Base-by-base conservation (phyloP, 1,139 yeast genomes). In the Zygosaccharomyces pseudobailii region DNA sequence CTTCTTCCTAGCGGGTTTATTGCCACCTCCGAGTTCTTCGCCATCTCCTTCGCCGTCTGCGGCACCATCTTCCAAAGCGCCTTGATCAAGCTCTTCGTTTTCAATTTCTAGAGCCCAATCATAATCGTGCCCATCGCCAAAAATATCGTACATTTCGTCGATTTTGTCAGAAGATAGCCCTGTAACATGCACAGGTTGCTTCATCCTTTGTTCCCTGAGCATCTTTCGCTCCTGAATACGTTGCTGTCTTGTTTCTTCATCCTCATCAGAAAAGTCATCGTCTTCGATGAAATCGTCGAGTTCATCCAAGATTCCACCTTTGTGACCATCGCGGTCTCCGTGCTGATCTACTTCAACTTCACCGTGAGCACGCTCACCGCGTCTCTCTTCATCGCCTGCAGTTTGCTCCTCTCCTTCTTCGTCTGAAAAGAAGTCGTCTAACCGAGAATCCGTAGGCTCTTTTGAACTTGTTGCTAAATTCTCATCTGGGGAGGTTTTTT, bases 81-180 rank as follows among this genome's bases (percentile, higher is more conserved):
- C 73, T 24, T 65, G 71, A 5, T 59, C 68, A 30, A 70, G 69
- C 39, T 72, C 79, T 50, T 82, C 84, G 55, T 83, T 87, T 68
- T 88, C 95, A 30, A 89, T 90, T 60, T 88, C 97, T 50, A 94
- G 74, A 2, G 98, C 98, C 97, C 97, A 92, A 52, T 88, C 97
- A 67, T 92, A 92, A 65, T 90, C 97, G 52, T 84, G 92, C 40
- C 98, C 99, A 66, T 89, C 94, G 52, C 99, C 99, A 64, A 92
- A 92, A 7, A 92, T 90, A 66, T 92, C 98, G 62, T 82, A 89
- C 60, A 92, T 78, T 65, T 92, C 97, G 58, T 88, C 95, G 55
- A 90, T 79, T 65, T 89, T 87, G 62, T 92, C 98, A 52, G 95
- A 84, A 59, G 94, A 96, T 39, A 92, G 84, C 43, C 83, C 88